These are phyloP conservation scores for Pulveroboletus sp. DNA, from an alignment of 1,284 basidiomycete species.

Conservation along the genomic window DNA sequence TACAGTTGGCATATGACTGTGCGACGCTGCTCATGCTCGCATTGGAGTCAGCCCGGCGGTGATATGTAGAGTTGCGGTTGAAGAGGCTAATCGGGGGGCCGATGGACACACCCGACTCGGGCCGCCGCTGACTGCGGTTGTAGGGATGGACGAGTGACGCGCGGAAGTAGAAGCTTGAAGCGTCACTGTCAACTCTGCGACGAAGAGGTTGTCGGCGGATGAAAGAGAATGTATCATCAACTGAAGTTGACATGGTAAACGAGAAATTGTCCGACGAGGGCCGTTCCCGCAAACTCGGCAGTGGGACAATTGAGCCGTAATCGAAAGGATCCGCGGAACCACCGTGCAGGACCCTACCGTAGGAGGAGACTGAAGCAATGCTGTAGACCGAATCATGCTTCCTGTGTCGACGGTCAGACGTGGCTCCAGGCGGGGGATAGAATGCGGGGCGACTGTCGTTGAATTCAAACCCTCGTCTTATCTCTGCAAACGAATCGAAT, in stretches of 20 bases:
- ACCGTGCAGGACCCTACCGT: conserved; percentile 65
- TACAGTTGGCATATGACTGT: conserved; percentile 53
- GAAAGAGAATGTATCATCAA: conserved; percentile 77
- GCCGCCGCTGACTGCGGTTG: conserved; percentile 49
- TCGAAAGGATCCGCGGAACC: conserved; percentile 76
- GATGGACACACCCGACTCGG: conserved; percentile 49
- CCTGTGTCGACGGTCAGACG: conserved; percentile 41
- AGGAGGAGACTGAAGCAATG: conserved; percentile 81
- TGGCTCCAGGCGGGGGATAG: conserved; percentile 54
- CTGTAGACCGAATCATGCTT: conserved; percentile 69
- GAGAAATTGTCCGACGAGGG: conserved; percentile 58
- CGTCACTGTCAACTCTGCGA: conserved; percentile 69
- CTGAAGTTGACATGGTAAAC: conserved; percentile 54
- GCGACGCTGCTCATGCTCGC: conserved; percentile 56
- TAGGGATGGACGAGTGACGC: conserved; percentile 36
- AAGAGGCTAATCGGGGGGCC: conserved; percentile 72
- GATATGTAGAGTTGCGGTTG: conserved; percentile 57
- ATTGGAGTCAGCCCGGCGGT: conserved; percentile 53
- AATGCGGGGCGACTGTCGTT: conserved; percentile 59
- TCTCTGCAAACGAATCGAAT: conserved; percentile 71
- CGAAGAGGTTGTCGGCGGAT: conserved; percentile 46
- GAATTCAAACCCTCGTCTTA: conserved; percentile 74
- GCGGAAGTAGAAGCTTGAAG: conserved; percentile 74
- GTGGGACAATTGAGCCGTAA: conserved; percentile 44
- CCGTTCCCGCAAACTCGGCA: conserved; percentile 52